Conservation (phyloP, 2,329 filamentous ascomycete genomes). For the Amylocarpus encephaloides region DNA sequence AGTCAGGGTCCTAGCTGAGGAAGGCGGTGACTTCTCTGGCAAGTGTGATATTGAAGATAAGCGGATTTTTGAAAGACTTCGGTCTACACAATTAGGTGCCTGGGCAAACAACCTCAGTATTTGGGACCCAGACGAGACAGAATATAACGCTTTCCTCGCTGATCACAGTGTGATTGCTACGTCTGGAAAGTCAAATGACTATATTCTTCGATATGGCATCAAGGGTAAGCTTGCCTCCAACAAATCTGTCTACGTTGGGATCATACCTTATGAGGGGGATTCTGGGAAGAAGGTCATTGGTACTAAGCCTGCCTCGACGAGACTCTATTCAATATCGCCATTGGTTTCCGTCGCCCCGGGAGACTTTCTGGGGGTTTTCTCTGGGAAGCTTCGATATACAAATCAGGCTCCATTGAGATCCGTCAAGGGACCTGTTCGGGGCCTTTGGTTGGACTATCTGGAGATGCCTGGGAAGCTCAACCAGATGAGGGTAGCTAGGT, state of each 20-base stretch:
- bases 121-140: conserved; percentile 9
- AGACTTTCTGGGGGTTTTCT: too few species aligned
- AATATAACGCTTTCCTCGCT: conserved; percentile 13
- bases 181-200: conserved; percentile 12
- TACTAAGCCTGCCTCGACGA: conserved; percentile 10
- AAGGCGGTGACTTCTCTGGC: conserved; percentile 16
- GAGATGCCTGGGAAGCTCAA: too few species aligned
- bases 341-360: too few species aligned
- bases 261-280: conserved; percentile 12
- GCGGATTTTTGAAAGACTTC: conserved; percentile 16
- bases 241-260: conserved; percentile 11
- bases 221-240: conserved; percentile 11
- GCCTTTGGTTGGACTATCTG: not conserved
- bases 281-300: conserved; percentile 10
- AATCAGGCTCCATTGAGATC: too few species aligned
- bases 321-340: conserved; percentile 1
- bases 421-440: not conserved
- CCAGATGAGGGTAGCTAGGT: too few species aligned
- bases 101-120: conserved; percentile 13
- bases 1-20: conserved; percentile 7
- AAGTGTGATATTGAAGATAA: conserved; percentile 16
- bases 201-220: conserved; percentile 14
- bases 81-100: conserved; percentile 1
- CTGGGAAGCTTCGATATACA: too few species aligned
- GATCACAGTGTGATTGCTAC: conserved; percentile 10